Conservation (phyloP, 306 rosid genomes). For the barrel medic (Medicago truncatula) region DNA sequence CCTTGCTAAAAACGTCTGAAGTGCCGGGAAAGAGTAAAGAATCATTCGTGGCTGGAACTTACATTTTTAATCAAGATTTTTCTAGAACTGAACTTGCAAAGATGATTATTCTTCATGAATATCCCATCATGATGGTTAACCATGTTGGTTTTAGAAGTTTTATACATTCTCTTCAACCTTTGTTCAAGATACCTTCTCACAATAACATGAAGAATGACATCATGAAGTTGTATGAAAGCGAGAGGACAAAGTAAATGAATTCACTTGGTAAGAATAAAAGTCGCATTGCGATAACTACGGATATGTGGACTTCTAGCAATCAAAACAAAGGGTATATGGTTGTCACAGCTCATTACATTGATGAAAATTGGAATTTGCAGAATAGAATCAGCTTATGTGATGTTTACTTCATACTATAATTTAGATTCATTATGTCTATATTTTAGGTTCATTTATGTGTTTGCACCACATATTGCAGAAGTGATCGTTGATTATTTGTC, state of each 20-base stretch:
- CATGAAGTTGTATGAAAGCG: background rate
- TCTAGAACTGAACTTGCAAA: background rate
- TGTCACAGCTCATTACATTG: background rate
- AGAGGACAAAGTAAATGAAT: background rate
- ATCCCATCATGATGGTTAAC: background rate
- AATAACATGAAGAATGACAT: background rate
- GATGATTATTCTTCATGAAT: background rate
- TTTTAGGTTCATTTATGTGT: conserved; percentile 29
- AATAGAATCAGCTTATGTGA: background rate
- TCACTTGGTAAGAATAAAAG: background rate
- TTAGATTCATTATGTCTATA: background rate
- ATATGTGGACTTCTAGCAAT: background rate
- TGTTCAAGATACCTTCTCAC: background rate
- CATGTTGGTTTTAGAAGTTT: background rate
- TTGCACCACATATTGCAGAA: background rate
- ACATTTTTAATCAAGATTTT: background rate
- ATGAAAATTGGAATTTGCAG: background rate
- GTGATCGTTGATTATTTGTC: background rate
- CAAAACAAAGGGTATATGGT: background rate
- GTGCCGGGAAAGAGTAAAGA: background rate
- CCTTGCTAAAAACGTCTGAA: background rate
- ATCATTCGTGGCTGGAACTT: background rate
- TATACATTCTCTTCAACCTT: background rate
- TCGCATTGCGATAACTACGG: background rate
- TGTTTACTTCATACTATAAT: background rate